Percentiles rank a stretch among this genome's conserved stretches.
phyloP scores from a whole-genome alignment of 768 basidiomycete species.

The Vishniacozyma victoriae region DNA sequence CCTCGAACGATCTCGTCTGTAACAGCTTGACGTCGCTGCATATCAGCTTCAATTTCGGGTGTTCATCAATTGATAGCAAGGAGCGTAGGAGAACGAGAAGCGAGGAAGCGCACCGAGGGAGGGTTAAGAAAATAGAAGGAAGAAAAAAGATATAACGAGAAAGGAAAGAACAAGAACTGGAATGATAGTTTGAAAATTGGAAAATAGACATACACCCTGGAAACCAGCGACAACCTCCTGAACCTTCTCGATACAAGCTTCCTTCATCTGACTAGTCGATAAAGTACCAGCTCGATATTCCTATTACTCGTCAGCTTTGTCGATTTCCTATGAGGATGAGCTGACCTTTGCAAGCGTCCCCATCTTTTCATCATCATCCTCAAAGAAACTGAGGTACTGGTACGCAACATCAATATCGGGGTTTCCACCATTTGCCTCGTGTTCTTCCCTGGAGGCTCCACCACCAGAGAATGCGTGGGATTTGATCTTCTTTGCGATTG shows the following conservation, averaged over 20 bases:
- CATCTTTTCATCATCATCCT: slow-evolving; percentile 90
- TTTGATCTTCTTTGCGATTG: slow-evolving; percentile 98
- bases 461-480: slow-evolving; percentile 95
- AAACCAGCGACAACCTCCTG: slow-evolving; percentile 79
- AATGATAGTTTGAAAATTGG: too few species aligned
- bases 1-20: slow-evolving; percentile 66
- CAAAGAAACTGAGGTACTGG: slow-evolving; percentile 90
- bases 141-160: too few species aligned
- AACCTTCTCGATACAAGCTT: slow-evolving; percentile 71
- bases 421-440: slow-evolving; percentile 77
- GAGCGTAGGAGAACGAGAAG: too few species aligned
- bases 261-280: slow-evolving; percentile 86
- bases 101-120: too few species aligned
- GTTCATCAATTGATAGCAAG: too few species aligned
- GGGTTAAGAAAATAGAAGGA: too few species aligned
- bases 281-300: slow-evolving; percentile 85
- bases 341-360: slow-evolving; percentile 67
- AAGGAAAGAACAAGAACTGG: too few species aligned
- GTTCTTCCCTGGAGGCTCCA: slow-evolving; percentile 90
- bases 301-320: slow-evolving; percentile 48
- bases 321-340: slow-evolving; percentile 1
- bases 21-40: slow-evolving; percentile 50
- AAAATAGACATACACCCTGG: slow-evolving; percentile 71
- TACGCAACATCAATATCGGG: slow-evolving; percentile 93
- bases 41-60: background rate